Evolutionary conservation across 352 stramenopile genomes (phyloP).

Genomic region (Globisporangium cylindrosporum): DNA sequence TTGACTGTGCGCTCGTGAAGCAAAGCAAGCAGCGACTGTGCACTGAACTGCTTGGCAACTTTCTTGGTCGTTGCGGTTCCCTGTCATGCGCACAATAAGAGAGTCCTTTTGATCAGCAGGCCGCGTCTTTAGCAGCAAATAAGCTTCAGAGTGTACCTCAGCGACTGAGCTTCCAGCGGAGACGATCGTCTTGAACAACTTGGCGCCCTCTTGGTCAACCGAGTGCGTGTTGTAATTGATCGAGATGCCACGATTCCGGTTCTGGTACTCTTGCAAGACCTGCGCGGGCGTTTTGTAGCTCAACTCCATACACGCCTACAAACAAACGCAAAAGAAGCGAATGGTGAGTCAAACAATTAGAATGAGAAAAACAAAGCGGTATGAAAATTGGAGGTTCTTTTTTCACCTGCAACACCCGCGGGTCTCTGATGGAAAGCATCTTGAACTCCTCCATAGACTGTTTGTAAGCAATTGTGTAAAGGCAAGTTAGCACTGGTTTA

Average conservation of each 20-base stretch:
- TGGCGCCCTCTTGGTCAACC: conserved; percentile 45
- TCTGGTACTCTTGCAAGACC: conserved; percentile 86
- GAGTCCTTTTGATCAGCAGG: background rate
- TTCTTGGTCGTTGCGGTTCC: conserved; percentile 77
- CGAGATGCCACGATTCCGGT: conserved; percentile 69
- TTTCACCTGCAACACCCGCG: conserved; percentile 55
- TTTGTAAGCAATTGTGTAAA: background rate
- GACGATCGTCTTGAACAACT: conserved; percentile 83
- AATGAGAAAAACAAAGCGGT: background rate
- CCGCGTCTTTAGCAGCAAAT: background rate
- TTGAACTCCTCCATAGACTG: conserved; percentile 74
- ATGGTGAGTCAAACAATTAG: background rate
- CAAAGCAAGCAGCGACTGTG: conserved; percentile 64
- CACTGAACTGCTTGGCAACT: conserved; percentile 74
- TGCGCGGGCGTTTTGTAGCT: conserved; percentile 80
- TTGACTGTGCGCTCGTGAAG: conserved; percentile 50
- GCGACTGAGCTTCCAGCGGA: conserved; percentile 59
- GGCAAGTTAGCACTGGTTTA: background rate
- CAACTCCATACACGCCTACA: conserved; percentile 70
- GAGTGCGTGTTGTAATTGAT: conserved; percentile 82
- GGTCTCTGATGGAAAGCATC: conserved; percentile 52
- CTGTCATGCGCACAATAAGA: conserved; percentile 20
- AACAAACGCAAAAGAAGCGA: conserved; percentile 1
- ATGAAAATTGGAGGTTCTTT: no score
- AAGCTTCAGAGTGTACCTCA: conserved; percentile 37